phyloP scores from a whole-genome alignment of 106 monocot genomes.

The Iris macrosiphon region DNA sequence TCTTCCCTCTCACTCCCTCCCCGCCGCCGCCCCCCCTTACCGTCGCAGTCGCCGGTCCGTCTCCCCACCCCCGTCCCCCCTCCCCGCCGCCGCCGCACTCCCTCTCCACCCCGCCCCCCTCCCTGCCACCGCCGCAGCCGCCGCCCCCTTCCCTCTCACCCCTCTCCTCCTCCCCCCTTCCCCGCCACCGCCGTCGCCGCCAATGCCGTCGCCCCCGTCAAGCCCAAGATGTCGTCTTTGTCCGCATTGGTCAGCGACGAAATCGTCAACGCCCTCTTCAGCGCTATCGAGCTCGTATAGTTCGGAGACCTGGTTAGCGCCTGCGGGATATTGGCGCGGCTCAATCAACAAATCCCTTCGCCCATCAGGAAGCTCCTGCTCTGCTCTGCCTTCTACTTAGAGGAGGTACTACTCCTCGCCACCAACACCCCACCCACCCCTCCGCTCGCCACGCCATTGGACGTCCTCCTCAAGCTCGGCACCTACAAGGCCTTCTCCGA shows the following conservation, averaged over 20 bases:
- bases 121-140: no score
- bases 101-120: no score
- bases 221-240: no score
- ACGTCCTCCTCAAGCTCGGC: constrained; percentile 62
- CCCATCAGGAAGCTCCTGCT: constrained; percentile 63
- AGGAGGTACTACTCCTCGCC: constrained; percentile 54
- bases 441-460: constrained; percentile 30
- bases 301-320: constrained; percentile 62
- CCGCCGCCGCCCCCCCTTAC: no score
- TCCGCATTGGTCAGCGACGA: constrained; percentile 3
- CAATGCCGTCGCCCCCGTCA: constrained; percentile 1
- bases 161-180: no score
- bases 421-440: not conserved
- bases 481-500: constrained; percentile 86
- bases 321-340: constrained; percentile 99
- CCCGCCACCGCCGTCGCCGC: no score
- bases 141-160: no score
- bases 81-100: no score
- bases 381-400: constrained; percentile 79
- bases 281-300: constrained; percentile 75
- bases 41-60: no score
- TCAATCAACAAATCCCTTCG: constrained; percentile 91
- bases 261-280: constrained; percentile 59
- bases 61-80: no score
- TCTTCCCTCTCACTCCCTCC: no score